Evolutionary conservation across 345 rosid genomes (phyloP), one percentile per base, ranked within the genome.

Genomic region (Pistacia atlantica): DNA sequence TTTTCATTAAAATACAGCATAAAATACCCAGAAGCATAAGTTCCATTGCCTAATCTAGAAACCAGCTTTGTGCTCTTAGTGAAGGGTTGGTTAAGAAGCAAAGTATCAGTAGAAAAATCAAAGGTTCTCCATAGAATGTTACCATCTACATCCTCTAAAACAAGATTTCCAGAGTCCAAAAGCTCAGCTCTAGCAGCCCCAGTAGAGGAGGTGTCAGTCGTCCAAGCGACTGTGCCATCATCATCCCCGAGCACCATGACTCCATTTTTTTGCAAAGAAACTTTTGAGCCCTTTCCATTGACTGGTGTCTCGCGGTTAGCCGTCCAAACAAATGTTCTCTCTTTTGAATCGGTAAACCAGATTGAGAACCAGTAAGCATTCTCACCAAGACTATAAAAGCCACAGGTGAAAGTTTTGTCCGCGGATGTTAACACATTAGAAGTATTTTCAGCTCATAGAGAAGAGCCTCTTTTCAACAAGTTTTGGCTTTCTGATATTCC

Each of bases 91-190:
- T 18, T 56, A 38, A 84, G 86, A 67, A 82, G 84, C 56, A 85
- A 84, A 8, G 84, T 80, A n/a, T 85, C 70, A 1, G 86, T 85
- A 0, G 86, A 86, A 18, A 20, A 64, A 66, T 85, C 79, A 65
- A 80, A 82, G 79, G 84, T 82, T 67, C 80, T 82, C 86, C 86
- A 87, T 25, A 76, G 12, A 12, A 45, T 11, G 46, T 42, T 42
- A 42, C 46, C 10, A 42, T 42, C 46, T 42, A 1, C 8, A 42
- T 7, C 46, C 46, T 42, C 8, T 7, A 42, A 8, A 42, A 42
- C 46, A 5, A 4, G 89, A 71, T 87, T 84, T 2, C 89, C 85
- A 11, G 69, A 61, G 67, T 84, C 22, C 46, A 70, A 17, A 87
- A 86, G 6, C 70, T 56, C 31, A 80, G 33, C 57, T 13, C 72